Percentiles rank a stretch among this genome's conserved stretches.
Conservation (phyloP, 345 rosid genomes). For the Barbarea vulgaris region DNA sequence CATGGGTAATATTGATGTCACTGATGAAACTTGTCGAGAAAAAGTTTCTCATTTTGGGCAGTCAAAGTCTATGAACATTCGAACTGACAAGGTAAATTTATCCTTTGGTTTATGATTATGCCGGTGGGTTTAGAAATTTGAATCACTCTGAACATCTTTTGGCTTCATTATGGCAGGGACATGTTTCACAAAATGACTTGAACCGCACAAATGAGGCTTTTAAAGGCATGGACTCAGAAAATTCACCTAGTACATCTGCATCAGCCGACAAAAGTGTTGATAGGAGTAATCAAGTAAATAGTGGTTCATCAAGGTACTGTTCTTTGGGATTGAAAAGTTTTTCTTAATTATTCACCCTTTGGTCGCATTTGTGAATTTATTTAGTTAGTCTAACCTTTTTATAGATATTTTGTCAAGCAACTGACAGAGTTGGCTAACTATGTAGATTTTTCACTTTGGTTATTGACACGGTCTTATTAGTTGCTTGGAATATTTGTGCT, state of each 20-base stretch:
- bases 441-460: conserved; percentile 1
- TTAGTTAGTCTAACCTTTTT: not conserved
- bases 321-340: conserved; percentile 2
- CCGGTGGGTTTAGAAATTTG: not conserved
- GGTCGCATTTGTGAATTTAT: conserved; percentile 6
- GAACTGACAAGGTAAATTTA: conserved; percentile 58
- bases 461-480: not conserved
- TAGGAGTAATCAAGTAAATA: conserved; percentile 45
- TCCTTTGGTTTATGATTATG: conserved; percentile 14
- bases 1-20: conserved; percentile 76
- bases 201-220: conserved; percentile 43
- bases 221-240: conserved; percentile 47
- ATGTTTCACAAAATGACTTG: conserved; percentile 47
- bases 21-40: conserved; percentile 50
- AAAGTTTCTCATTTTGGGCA: conserved; percentile 44
- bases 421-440: conserved; percentile 4
- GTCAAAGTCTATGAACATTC: conserved; percentile 48
- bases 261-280: conserved; percentile 48
- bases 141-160: conserved; percentile 19
- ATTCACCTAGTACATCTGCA: conserved; percentile 46
- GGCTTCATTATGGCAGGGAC: conserved; percentile 42
- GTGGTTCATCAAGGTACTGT: conserved; percentile 60
- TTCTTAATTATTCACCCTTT: not conserved
- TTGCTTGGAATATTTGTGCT: conserved; percentile 8
- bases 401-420: conserved; percentile 9